A percentile compares a stretch with the other conserved stretches of the same genome.
Conservation (phyloP, 192 early-diverging fungal species). For the Geranomyces michiganensis region DNA sequence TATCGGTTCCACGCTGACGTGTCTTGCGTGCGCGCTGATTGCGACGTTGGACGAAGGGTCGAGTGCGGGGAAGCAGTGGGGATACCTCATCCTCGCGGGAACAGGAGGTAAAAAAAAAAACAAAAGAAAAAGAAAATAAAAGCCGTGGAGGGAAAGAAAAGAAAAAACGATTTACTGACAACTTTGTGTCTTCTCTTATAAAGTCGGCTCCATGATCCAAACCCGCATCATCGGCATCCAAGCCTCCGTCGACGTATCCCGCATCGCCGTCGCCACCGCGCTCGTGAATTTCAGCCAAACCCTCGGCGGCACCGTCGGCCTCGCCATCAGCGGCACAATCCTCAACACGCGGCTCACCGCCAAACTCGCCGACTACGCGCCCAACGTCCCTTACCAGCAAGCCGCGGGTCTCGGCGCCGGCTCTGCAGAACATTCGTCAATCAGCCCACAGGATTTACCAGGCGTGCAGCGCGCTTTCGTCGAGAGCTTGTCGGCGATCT, state of each 20-base stretch:
- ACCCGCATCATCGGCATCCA: conserved; percentile 75
- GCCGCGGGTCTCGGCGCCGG: neutral
- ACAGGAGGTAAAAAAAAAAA: conserved; percentile 45
- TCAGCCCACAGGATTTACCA: conserved; percentile 5
- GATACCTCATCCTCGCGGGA: conserved; percentile 71
- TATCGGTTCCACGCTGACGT: conserved; percentile 63
- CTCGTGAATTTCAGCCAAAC: conserved; percentile 69
- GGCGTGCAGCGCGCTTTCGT: conserved; percentile 35
- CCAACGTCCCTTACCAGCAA: conserved; percentile 1
- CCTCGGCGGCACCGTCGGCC: conserved; percentile 64
- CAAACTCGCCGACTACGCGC: conserved; percentile 39
- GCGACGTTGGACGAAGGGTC: conserved; percentile 60
- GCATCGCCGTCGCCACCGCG: conserved; percentile 76
- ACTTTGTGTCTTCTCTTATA: too few species aligned
- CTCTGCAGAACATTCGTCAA: conserved; percentile 10
- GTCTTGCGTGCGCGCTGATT: conserved; percentile 66
- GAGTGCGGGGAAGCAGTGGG: conserved; percentile 54
- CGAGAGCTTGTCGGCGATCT: conserved; percentile 27
- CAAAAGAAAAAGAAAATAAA: too few species aligned
- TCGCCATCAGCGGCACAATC: conserved; percentile 69
- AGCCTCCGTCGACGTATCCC: conserved; percentile 60
- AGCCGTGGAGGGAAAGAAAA: too few species aligned
- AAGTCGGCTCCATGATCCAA: conserved; percentile 72
- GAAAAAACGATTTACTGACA: too few species aligned
- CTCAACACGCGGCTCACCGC: conserved; percentile 62